A percentile compares a stretch with the other conserved stretches of the same genome.
phyloP scores from a whole-genome alignment of 2,329 filamentous ascomycete species.

The Plenodomus biglobosus region DNA sequence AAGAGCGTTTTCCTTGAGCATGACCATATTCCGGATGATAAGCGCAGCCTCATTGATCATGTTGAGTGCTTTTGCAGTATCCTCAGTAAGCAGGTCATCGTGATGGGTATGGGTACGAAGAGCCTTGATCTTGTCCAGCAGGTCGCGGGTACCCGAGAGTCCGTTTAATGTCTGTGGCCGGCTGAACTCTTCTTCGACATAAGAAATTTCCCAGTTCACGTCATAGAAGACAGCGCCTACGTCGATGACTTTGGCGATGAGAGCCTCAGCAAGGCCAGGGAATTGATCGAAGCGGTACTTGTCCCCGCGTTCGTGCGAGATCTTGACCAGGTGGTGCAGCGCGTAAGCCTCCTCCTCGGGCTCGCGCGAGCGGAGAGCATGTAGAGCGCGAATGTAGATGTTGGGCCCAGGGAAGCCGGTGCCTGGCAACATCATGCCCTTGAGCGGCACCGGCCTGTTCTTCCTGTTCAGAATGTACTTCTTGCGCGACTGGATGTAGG shows the following conservation, averaged over 20 bases:
- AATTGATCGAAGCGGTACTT: conserved; percentile 96
- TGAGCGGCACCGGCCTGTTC: conserved; percentile 42
- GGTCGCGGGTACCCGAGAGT: conserved; percentile 66
- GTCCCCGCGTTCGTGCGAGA: conserved; percentile 90
- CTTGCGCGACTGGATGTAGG: conserved; percentile 63
- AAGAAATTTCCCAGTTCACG: conserved; percentile 77
- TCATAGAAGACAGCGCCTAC: conserved; percentile 79
- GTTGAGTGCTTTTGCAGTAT: conserved; percentile 70
- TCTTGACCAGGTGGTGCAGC: conserved; percentile 89
- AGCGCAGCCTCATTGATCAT: conserved; percentile 83
- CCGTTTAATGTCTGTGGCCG: conserved; percentile 62
- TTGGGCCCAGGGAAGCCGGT: conserved; percentile 75
- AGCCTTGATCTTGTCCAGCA: conserved; percentile 69
- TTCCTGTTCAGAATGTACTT: conserved; percentile 52
- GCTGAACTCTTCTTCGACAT: conserved; percentile 55
- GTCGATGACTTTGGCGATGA: conserved; percentile 81
- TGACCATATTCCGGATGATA: conserved; percentile 94
- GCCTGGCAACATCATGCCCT: conserved; percentile 62
- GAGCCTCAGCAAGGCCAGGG: conserved; percentile 79
- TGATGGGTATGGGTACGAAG: conserved; percentile 62
- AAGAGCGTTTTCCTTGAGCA: conserved; percentile 81
- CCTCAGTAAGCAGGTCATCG: conserved; percentile 69
- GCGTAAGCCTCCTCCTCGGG: conserved; percentile 87
- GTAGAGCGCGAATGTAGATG: conserved; percentile 86
- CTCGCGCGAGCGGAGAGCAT: conserved; percentile 78